Evolutionary conservation across 805 yeast species (phyloP), one percentile per base, ranked within the genome.

Genomic region (Barnettozyma pratensis): DNA sequence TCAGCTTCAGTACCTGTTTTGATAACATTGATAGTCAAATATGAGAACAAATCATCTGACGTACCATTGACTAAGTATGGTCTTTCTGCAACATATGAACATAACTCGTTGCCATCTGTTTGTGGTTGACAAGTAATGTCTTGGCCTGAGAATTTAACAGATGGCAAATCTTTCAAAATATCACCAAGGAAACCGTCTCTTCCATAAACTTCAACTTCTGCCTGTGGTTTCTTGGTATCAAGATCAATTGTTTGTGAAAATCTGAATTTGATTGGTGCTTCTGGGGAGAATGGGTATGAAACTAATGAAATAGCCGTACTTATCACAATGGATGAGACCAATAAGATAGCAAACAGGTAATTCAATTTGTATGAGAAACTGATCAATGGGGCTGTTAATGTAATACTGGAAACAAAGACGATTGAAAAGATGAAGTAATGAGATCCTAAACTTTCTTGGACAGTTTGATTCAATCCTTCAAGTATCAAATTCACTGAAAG

Each of bases 301-400:
- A 70, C 53, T n/a, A 69, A 56, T 25, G 81, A 60, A 8, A 67
- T 50, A 2, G 69, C 51, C 4, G 73, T 58, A 10, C 78, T 73
- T 10, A 71, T 47, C 6, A 74, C 51, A 25, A 75, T 61, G 3
- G 73, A 58, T 9, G 69, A 46, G 0, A 73, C 51, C 26, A 83
- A 62, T 3, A 72, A 58, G 4, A 68, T 27, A 1, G 79, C 72
- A 37, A 80, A 63, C 12, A 77, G 51, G 42, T 76, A 70, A 62
- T 85, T 85, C 46, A 86, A 60, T 60, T 84, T 85, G 67, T 84
- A 85, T 37, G 80, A 67, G 60, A 87, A 87, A 6, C 94, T 89
- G 42, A 85, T 57, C 14, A 83, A 60, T 7, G 92, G 85, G 3
- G 72, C 39, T 0, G 75, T 68, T 5, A 79, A 51, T 7, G 68